Base-by-base conservation (phyloP, 108 stramenopile species). In the Cyclotella cryptica region DNA sequence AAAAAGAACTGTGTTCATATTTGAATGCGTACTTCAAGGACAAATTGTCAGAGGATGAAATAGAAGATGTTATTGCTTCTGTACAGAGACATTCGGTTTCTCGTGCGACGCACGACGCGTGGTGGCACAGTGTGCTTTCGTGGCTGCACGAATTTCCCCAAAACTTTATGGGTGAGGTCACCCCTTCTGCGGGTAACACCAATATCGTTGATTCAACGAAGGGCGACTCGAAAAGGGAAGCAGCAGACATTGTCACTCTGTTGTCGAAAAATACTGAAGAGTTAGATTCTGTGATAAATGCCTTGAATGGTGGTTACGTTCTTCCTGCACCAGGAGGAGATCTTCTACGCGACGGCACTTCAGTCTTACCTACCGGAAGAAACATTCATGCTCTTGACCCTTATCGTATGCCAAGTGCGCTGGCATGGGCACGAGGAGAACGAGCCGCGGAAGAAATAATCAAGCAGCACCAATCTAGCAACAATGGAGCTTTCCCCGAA, bases 331-430 rank as follows among this genome's bases (percentile, higher is more conserved):
- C 92, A 10, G 94, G 94, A 41, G 94, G 94, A 22, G 94, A 92
- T 76, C 58, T 93, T 28, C 69, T 93, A 0, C 66, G 93, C 26
- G 93, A 93, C 57, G 94, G 94, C 22, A 78, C 85, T 17, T 78
- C 88, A 8, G 94, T 95, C 0, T 80, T 95, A 5, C 94, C 94
- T 11, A 95, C 94, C 1, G 94, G 94, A 27, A 46, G 92, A 39
- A 95, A 95, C 51, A 93, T 92, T 41, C 91, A 95, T 67, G 94
- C 94, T 24, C 82, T 95, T 17, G 94, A 90, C 54, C 92, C 92
- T 13, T 96, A 93, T 71, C 78, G 95, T 71, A 93, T 96, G 91
- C 95, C 95, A 57, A 85, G 86, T 13, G 85, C 88, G 11, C 82
- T 87, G 13, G 95, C 95, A 11, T 96, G 92, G 93, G 62, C 83